These are phyloP conservation scores for Avena sativa DNA, from an alignment of 176 grass and related monocot genomes.

Conservation along the genomic window DNA sequence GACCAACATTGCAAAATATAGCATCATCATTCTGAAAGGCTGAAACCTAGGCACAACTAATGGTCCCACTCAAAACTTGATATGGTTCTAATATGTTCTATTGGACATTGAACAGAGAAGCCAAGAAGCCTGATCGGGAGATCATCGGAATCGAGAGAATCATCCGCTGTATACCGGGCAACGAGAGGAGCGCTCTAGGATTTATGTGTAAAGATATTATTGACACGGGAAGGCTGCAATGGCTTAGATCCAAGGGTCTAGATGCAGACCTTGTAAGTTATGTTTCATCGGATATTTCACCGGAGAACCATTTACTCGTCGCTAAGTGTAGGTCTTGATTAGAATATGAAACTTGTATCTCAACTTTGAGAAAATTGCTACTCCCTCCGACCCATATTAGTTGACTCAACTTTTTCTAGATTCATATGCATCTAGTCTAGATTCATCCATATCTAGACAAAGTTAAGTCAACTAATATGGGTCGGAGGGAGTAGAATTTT, in stretches of 20 bases:
- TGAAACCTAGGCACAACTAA: neutral
- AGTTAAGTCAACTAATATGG: no score
- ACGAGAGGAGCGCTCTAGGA: conserved; percentile 60
- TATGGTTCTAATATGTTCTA: neutral
- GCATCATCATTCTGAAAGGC: neutral
- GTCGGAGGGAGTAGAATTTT: neutral
- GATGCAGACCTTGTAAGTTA: conserved; percentile 75
- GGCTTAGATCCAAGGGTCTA: conserved; percentile 65
- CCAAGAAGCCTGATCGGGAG: conserved; percentile 38
- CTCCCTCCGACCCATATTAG: no score
- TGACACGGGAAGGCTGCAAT: conserved; percentile 58
- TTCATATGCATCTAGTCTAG: no score
- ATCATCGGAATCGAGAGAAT: conserved; percentile 47
- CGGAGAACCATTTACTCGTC: conserved; percentile 81
- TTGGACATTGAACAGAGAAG: conserved; percentile 32
- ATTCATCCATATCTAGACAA: no score
- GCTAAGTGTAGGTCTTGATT: conserved; percentile 49
- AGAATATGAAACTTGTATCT: neutral
- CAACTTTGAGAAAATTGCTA: neutral
- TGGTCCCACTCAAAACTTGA: neutral
- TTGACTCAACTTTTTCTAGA: no score
- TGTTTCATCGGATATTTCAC: conserved; percentile 69
- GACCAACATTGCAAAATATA: neutral
- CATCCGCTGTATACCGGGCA: conserved; percentile 58
- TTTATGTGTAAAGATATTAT: conserved; percentile 95